Evolutionary conservation across 352 stramenopile species (phyloP).

Genomic region (Globisporangium cederbergense): DNA sequence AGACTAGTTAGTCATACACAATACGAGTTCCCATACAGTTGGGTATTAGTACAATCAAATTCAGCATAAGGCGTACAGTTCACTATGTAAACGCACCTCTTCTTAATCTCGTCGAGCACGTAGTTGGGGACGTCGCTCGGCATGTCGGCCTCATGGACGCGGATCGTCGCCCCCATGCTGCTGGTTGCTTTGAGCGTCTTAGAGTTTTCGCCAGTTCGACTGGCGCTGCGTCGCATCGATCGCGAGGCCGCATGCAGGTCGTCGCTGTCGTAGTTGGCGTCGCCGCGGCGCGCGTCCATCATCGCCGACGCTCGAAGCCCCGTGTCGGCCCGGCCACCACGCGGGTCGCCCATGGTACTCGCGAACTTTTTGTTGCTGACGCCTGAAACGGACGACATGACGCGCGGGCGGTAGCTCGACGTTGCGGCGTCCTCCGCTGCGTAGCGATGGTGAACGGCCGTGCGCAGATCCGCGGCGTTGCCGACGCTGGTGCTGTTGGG

Average conservation of each 20-base stretch:
- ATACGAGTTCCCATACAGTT: neutral
- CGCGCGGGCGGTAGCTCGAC: slow-evolving; percentile 9
- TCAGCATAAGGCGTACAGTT: neutral
- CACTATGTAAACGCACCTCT: slow-evolving; percentile 19
- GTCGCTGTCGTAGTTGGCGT: slow-evolving; percentile 11
- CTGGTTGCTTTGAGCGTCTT: slow-evolving; percentile 15
- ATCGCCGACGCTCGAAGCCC: slow-evolving; percentile 1
- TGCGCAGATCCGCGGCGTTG: slow-evolving; percentile 7
- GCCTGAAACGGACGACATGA: slow-evolving; percentile 11
- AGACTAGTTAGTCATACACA: slow-evolving; percentile 23
- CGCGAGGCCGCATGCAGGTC: slow-evolving; percentile 7
- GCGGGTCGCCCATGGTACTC: neutral
- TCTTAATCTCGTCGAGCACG: slow-evolving; percentile 54
- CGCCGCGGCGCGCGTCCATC: slow-evolving; percentile 4
- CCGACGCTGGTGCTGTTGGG: slow-evolving; percentile 7
- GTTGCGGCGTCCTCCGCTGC: slow-evolving; percentile 10
- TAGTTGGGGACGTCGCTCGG: slow-evolving; percentile 42
- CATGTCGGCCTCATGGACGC: slow-evolving; percentile 39
- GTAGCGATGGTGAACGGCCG: slow-evolving; percentile 13
- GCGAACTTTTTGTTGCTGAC: slow-evolving; percentile 4
- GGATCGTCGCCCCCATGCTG: slow-evolving; percentile 26
- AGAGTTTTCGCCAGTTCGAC: neutral
- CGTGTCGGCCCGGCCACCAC: neutral
- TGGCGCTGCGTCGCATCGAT: slow-evolving; percentile 4
- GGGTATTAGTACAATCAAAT: neutral